These are phyloP conservation scores for Lathyrus oleraceus DNA, from an alignment of 306 rosid genomes.

Conservation along the genomic window DNA sequence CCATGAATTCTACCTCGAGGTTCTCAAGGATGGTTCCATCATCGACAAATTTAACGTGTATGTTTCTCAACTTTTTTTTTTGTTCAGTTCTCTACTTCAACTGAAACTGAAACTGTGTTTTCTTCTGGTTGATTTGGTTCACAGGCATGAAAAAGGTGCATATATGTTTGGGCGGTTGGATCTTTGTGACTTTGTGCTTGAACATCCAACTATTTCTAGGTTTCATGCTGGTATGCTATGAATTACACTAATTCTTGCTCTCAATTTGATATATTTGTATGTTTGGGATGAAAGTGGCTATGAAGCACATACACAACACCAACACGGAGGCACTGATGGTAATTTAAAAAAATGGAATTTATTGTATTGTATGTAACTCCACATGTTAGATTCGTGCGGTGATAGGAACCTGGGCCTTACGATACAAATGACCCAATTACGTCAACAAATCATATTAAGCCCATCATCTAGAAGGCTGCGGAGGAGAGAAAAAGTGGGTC, in stretches of 20 bases:
- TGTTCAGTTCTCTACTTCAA: background rate
- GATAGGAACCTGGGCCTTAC: background rate
- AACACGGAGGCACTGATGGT: background rate
- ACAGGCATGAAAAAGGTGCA: constrained; percentile 80
- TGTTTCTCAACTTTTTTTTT: background rate
- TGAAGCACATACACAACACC: background rate
- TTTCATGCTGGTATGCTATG: constrained; percentile 75
- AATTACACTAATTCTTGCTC: background rate
- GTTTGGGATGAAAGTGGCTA: background rate
- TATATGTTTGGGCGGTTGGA: constrained; percentile 95
- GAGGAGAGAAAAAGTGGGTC: background rate
- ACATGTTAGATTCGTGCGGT: background rate
- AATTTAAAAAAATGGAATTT: background rate
- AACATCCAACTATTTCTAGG: constrained; percentile 85
- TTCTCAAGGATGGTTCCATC: constrained; percentile 83
- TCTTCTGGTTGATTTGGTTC: background rate
- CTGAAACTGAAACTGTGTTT: background rate
- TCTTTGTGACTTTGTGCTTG: constrained; percentile 84
- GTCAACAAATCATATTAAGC: background rate
- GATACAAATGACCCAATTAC: background rate
- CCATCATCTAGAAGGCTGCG: background rate
- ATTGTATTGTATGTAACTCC: background rate
- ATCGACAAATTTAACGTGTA: constrained; percentile 59
- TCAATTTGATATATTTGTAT: background rate
- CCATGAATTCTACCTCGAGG: constrained; percentile 77